phyloP scores from a whole-genome alignment of 108 stramenopile species.

The Chaetoceros tenuissimus region DNA sequence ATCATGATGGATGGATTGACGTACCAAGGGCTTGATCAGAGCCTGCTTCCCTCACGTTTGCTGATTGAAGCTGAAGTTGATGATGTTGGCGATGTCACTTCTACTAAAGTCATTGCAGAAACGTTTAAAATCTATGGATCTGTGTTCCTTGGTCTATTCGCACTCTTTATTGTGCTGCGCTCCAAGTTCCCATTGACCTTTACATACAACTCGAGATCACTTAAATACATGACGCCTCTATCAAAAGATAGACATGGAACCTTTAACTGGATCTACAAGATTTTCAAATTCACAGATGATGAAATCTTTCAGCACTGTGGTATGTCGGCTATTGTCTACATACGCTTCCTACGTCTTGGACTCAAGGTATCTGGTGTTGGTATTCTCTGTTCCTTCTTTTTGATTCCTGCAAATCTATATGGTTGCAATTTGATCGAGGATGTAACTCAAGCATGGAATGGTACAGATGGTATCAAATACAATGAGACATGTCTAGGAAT shows the following conservation, averaged over 20 bases:
- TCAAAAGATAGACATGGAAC: slow-evolving; percentile 12
- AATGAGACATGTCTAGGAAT: slow-evolving; percentile 5
- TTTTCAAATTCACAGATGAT: slow-evolving; percentile 14
- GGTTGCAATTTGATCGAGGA: not conserved
- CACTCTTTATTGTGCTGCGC: slow-evolving; percentile 43
- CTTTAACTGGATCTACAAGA: slow-evolving; percentile 15
- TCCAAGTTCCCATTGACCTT: slow-evolving; percentile 26
- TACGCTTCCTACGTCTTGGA: slow-evolving; percentile 46
- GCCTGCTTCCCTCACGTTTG: no score
- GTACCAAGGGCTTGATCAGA: no score
- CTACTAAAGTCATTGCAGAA: slow-evolving; percentile 17
- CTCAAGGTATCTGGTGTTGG: slow-evolving; percentile 35
- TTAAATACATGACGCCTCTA: slow-evolving; percentile 3
- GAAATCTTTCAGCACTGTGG: slow-evolving; percentile 33
- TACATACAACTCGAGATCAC: slow-evolving; percentile 1
- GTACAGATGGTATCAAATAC: no score
- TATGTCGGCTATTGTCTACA: slow-evolving; percentile 45
- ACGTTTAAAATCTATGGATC: slow-evolving; percentile 42
- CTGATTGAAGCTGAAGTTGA: not conserved
- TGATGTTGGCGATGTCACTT: not conserved
- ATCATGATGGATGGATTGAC: no score
- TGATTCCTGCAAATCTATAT: slow-evolving; percentile 19
- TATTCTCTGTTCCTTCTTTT: slow-evolving; percentile 31
- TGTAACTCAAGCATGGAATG: not conserved
- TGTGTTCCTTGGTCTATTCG: slow-evolving; percentile 29